Evolutionary conservation across 148 eudicot genomes (phyloP).

Genomic region (Heliosperma pusillum): DNA sequence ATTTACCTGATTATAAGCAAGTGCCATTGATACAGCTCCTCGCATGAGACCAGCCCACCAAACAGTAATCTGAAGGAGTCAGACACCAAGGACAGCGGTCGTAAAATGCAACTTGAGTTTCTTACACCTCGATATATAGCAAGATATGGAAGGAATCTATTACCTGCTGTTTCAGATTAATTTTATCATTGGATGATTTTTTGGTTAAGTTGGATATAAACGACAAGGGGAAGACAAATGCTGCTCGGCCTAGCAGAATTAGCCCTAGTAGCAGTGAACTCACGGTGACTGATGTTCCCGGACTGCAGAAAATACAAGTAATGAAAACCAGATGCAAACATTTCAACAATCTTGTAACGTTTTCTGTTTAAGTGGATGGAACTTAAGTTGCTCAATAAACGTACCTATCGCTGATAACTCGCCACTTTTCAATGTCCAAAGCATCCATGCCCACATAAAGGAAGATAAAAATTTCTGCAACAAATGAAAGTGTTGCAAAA

Average conservation of each 20-base stretch:
- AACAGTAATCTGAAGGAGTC: slow-evolving; percentile 48
- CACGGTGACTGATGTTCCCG: slow-evolving; percentile 65
- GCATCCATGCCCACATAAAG: slow-evolving; percentile 95
- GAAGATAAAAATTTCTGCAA: slow-evolving; percentile 72
- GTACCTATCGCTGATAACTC: slow-evolving; percentile 62
- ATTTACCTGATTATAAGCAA: slow-evolving; percentile 88
- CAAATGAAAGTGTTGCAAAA: slow-evolving; percentile 81
- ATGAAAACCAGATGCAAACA: neutral
- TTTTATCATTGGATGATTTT: slow-evolving; percentile 43
- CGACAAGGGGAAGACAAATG: slow-evolving; percentile 85
- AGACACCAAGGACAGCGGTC: neutral
- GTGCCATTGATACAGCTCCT: slow-evolving; percentile 97
- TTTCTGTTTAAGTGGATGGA: neutral
- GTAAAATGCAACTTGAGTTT: neutral
- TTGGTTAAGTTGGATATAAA: slow-evolving; percentile 54
- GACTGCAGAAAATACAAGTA: slow-evolving; percentile 39
- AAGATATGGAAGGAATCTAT: neutral
- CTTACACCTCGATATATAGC: neutral
- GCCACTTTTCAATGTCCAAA: slow-evolving; percentile 88
- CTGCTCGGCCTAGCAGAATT: slow-evolving; percentile 79
- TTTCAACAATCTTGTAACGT: neutral
- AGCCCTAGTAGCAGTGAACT: slow-evolving; percentile 66
- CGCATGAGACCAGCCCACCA: slow-evolving; percentile 99
- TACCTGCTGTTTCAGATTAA: slow-evolving; percentile 68
- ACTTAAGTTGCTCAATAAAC: neutral